Percentiles rank a stretch among this genome's conserved stretches.
Evolutionary conservation across 805 yeast species (phyloP).

Genomic region (Kazachstania psychrophila): DNA sequence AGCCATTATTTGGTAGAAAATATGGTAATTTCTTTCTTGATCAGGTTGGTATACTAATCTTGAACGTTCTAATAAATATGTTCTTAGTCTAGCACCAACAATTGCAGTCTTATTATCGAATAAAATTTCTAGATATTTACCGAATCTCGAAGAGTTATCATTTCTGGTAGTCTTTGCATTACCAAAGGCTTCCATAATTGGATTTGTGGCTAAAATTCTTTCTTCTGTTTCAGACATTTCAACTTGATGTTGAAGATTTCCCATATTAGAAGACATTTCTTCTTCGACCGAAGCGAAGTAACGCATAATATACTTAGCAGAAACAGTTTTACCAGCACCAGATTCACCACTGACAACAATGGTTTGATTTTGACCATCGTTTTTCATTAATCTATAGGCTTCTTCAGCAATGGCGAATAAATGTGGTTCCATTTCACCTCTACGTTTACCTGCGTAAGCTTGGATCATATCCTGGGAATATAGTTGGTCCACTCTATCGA

Average conservation of each 20-base stretch:
- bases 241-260: constrained; percentile 33
- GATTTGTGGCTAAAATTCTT: constrained; percentile 91
- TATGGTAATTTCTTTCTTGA: constrained; percentile 89
- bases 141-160: constrained; percentile 90
- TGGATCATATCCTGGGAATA: constrained; percentile 90
- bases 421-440: constrained; percentile 96
- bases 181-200: constrained; percentile 84
- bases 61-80: constrained; percentile 86
- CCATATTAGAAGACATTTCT: constrained; percentile 25
- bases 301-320: constrained; percentile 95
- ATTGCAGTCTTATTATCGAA: constrained; percentile 69
- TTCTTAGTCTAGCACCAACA: constrained; percentile 90
- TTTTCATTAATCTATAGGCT: constrained; percentile 89
- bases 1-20: constrained; percentile 78
- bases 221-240: constrained; percentile 89
- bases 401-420: constrained; percentile 96
- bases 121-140: constrained; percentile 84
- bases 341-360: constrained; percentile 96
- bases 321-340: constrained; percentile 97
- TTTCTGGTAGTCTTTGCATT: constrained; percentile 89
- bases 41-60: constrained; percentile 88
- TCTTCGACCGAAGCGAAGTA: constrained; percentile 91
- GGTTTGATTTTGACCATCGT: constrained; percentile 79
- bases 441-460: constrained; percentile 83
- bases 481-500: constrained; percentile 82